A percentile compares a stretch with the other conserved stretches of the same genome.
These are phyloP conservation scores for Tuber borchii DNA, from an alignment of 495 filamentous ascomycete genomes.

Conservation along the genomic window DNA sequence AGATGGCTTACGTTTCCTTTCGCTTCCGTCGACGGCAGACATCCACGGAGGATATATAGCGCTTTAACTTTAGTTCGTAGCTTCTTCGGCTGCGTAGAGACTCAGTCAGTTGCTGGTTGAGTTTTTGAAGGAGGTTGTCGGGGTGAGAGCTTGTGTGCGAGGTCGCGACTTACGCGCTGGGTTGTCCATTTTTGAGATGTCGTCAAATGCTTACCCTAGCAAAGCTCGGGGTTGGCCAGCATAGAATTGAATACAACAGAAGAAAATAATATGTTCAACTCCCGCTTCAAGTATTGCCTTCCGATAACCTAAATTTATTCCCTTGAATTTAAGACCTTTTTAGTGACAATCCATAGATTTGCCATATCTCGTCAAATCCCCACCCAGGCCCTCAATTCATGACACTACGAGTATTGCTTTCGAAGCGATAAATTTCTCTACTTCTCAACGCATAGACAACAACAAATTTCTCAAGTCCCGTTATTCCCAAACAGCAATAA, in stretches of 20 bases:
- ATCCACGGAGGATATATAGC: constrained; percentile 20
- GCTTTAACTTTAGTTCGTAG: neutral
- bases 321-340: neutral
- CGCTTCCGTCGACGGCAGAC: constrained; percentile 17
- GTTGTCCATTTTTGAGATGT: neutral
- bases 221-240: neutral
- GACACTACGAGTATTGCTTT: neutral
- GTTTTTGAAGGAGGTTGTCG: neutral
- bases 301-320: neutral
- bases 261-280: neutral
- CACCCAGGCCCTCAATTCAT: neutral
- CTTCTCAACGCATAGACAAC: neutral
- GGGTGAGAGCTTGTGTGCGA: neutral
- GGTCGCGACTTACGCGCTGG: neutral
- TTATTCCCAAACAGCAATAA: neutral
- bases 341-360: neutral
- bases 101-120: neutral
- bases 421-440: neutral
- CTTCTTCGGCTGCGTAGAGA: neutral
- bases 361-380: neutral
- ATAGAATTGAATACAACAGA: neutral
- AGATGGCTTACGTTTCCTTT: constrained; percentile 37
- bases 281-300: neutral
- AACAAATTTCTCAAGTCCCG: neutral
- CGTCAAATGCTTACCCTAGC: neutral